These are phyloP conservation scores for Eugenia klotzschiana DNA, from an alignment of 441 rosid species.

Conservation along the genomic window DNA sequence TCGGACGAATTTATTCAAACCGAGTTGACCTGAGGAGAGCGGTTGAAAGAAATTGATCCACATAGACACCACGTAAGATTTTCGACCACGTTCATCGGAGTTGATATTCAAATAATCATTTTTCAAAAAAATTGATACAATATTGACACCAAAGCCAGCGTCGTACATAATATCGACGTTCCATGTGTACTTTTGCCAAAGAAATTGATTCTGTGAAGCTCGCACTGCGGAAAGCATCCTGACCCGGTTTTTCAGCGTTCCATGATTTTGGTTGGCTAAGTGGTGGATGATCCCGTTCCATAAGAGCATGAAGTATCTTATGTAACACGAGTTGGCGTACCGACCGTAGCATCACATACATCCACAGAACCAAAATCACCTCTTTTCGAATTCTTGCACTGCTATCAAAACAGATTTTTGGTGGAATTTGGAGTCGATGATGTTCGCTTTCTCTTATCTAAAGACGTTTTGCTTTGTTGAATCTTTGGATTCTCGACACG, in stretches of 20 bases:
- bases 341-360: not conserved
- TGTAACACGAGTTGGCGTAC: accelerated
- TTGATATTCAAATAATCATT: no score
- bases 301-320: not conserved
- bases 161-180: no score
- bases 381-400: not conserved
- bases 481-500: not conserved
- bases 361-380: not conserved
- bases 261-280: not conserved
- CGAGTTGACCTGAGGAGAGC: no score
- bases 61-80: no score
- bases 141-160: no score
- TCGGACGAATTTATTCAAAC: not conserved
- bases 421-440: not conserved
- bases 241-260: not conserved
- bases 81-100: no score
- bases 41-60: not conserved
- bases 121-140: no score
- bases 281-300: not conserved
- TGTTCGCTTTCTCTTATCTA: not conserved
- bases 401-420: not conserved
- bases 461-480: not conserved
- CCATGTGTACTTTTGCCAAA: no score
- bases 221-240: not conserved
- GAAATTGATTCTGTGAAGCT: not conserved